Evolutionary conservation across 768 basidiomycete species (phyloP).

Genomic region (Gyrodon lividus): DNA sequence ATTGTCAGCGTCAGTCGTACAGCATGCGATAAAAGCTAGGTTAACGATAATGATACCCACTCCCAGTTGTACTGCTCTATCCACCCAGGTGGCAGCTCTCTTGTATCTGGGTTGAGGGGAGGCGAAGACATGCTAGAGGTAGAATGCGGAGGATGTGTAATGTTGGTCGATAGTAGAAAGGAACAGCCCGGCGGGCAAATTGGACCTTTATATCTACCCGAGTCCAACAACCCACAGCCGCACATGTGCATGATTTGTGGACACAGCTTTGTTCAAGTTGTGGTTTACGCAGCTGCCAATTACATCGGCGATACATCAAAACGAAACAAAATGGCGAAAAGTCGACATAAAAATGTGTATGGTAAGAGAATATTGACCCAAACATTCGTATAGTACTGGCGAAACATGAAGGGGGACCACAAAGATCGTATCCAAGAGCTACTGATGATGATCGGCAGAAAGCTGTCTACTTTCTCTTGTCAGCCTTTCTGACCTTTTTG

Average conservation of each 20-base stretch:
- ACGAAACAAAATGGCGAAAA: neutral
- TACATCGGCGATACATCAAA: conserved; percentile 9
- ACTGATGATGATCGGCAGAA: neutral
- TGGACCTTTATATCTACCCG: conserved; percentile 23
- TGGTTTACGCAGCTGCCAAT: conserved; percentile 24
- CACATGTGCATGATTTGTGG: conserved; percentile 23
- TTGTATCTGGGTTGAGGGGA: conserved; percentile 52
- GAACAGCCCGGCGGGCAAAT: neutral
- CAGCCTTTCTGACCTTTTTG: conserved; percentile 30
- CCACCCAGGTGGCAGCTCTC: conserved; percentile 69
- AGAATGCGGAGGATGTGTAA: conserved; percentile 19
- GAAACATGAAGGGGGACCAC: conserved; percentile 1
- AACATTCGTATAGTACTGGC: conserved; percentile 25
- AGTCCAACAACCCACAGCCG: conserved; percentile 10
- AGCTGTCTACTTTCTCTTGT: conserved; percentile 23
- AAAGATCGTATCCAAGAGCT: conserved; percentile 6
- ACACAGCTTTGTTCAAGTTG: conserved; percentile 35
- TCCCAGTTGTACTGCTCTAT: conserved; percentile 62
- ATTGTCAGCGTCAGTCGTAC: conserved; percentile 24
- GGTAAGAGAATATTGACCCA: conserved; percentile 29
- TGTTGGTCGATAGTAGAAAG: conserved; percentile 5
- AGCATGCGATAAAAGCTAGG: conserved; percentile 23
- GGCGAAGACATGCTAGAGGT: conserved; percentile 42
- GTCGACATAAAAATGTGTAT: conserved; percentile 10
- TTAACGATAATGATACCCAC: conserved; percentile 40